phyloP scores from a whole-genome alignment of 768 basidiomycete species.

The Favolaschia claudopus region DNA sequence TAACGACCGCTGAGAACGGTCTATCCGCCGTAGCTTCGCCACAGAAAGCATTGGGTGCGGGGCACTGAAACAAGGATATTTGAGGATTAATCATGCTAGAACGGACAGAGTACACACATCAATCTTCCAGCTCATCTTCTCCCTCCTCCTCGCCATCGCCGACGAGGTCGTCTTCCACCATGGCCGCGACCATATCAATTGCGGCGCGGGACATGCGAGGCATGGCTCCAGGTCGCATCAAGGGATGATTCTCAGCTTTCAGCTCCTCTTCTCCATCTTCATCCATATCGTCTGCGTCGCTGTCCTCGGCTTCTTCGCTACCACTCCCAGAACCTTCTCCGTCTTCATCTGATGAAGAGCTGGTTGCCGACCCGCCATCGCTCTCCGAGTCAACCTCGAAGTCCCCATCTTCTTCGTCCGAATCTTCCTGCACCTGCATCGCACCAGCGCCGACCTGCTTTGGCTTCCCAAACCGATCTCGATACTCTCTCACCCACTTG shows the following conservation, averaged over 20 bases:
- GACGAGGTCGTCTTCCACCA: constrained; percentile 62
- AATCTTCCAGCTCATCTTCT: constrained; percentile 61
- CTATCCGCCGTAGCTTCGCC: no score
- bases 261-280: constrained; percentile 54
- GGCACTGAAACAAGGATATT: no score
- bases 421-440: constrained; percentile 46
- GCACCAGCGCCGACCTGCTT: constrained; percentile 31
- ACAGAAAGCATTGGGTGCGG: no score
- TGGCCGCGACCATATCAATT: constrained; percentile 69
- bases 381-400: constrained; percentile 48
- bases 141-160: constrained; percentile 51
- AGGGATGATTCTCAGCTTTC: constrained; percentile 63
- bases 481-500: constrained; percentile 68
- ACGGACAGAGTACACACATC: constrained; percentile 20
- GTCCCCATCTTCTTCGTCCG: constrained; percentile 56
- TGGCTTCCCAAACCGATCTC: constrained; percentile 62
- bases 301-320: constrained; percentile 40
- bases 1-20: no score
- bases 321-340: constrained; percentile 30
- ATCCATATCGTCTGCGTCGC: constrained; percentile 41
- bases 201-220: constrained; percentile 73
- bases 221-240: constrained; percentile 71
- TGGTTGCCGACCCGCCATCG: constrained; percentile 41
- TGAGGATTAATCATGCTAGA: background rate
- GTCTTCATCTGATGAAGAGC: constrained; percentile 35